phyloP scores from a whole-genome alignment of 768 basidiomycete species.

The Lentinula sp. region DNA sequence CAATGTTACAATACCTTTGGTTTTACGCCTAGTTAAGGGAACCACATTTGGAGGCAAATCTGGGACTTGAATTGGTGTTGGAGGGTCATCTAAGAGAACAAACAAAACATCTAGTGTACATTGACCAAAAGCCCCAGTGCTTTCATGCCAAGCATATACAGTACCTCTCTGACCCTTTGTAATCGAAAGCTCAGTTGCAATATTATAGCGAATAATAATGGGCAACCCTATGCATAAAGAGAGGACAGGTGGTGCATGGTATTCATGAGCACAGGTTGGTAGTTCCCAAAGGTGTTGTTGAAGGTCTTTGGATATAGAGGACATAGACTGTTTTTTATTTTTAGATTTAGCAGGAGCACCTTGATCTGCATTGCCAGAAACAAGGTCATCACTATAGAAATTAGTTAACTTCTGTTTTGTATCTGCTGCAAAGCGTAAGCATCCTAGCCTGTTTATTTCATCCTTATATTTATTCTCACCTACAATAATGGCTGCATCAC shows the following conservation, averaged over 20 bases:
- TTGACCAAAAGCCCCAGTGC: slow-evolving; percentile 5
- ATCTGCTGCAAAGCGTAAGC: slow-evolving; percentile 24
- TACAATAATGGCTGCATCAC: slow-evolving; percentile 28
- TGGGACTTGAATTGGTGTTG: slow-evolving; percentile 13
- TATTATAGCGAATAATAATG: slow-evolving; percentile 23
- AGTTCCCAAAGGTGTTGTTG: slow-evolving; percentile 17
- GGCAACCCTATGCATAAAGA: slow-evolving; percentile 25
- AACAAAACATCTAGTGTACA: slow-evolving; percentile 20
- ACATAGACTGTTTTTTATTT: neutral
- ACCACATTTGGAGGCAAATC: slow-evolving; percentile 25
- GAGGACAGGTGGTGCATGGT: slow-evolving; percentile 21
- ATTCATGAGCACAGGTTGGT: slow-evolving; percentile 16
- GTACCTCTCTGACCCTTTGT: slow-evolving; percentile 25
- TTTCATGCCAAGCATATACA: slow-evolving; percentile 20
- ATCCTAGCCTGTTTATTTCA: slow-evolving; percentile 23
- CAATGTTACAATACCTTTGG: slow-evolving; percentile 7
- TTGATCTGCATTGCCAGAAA: too few species aligned
- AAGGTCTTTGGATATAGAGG: slow-evolving; percentile 3
- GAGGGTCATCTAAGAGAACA: slow-evolving; percentile 19
- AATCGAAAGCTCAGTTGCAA: slow-evolving; percentile 26
- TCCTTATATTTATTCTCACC: slow-evolving; percentile 22
- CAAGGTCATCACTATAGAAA: slow-evolving; percentile 19
- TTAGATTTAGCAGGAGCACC: neutral
- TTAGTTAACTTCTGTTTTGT: slow-evolving; percentile 13
- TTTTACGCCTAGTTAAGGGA: slow-evolving; percentile 11